Base-by-base conservation (phyloP, 371 early-diverging fungal genomes). In the Syncephalis fuscata region DNA sequence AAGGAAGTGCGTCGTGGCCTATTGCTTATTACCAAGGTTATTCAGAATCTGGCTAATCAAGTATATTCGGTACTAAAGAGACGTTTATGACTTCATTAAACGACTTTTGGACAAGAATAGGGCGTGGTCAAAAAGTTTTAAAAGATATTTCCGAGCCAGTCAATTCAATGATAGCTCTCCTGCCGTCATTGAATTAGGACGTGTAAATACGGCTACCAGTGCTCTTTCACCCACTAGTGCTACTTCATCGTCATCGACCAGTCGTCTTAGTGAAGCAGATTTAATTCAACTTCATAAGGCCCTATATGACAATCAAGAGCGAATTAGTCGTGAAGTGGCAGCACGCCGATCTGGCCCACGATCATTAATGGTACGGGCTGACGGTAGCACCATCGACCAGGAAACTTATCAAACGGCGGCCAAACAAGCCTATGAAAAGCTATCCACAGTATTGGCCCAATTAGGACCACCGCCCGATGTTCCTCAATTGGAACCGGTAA, bases 31-130 rank as follows among this genome's bases (percentile, higher is more conserved):
- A 89, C 92, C 25, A 95, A 95, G 58, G 87, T 91, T 15, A 89
- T 94, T 47, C 92, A 92, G 55, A 94, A 91, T 53, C 58, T 95
- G 49, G 90, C 92, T 19, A 95, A 95, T 63, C 82, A 87, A 52
- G 89, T 93, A 3, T 63, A 23, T 95, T 95, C 64, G 94, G 92
- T 40, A 70, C 76, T 49, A 93, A 93, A 67, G 93, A 93, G 65
- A 68, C 80, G 0, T 91, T 74, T 57, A 93, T 93, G 93, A 78
- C 73, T 50, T 74, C 80, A 15, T 68, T 88, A 41, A 95, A 92
- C 57, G 75, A 73, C 21, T 88, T 92, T 59, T 94, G 60, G 69
- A 74, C 3, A 66, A 69, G 40, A 82, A 86, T 56, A 80, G 80
- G 21, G 73, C 71, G 42, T 45, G 72, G 77, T 2, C 73, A 75